Percentiles rank a stretch among this genome's conserved stretches.
Conservation (phyloP, 2,329 filamentous ascomycete genomes). For the Drechslerella stenobrocha region DNA sequence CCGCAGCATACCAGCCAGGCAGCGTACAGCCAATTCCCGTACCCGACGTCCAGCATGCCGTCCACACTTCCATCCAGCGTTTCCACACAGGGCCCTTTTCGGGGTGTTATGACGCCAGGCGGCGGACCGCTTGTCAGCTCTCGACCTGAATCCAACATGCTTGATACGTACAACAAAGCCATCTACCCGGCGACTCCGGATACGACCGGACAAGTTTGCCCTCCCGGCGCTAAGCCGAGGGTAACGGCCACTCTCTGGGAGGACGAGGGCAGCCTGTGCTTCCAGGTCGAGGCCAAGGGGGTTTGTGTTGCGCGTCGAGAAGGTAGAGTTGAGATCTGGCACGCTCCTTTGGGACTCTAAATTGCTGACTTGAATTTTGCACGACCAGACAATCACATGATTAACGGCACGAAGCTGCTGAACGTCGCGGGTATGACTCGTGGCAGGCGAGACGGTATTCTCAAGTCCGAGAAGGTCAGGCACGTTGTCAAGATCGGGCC, state of each 20-base stretch:
- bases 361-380: conserved; percentile 36
- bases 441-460: conserved; percentile 88
- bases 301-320: conserved; percentile 94
- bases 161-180: conserved; percentile 58
- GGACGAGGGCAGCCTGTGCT: conserved; percentile 95
- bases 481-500: conserved; percentile 98
- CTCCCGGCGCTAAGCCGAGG: conserved; percentile 90
- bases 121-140: conserved; percentile 45
- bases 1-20: conserved; percentile 45
- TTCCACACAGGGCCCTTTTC: conserved; percentile 40
- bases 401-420: conserved; percentile 94
- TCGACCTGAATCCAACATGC: conserved; percentile 51
- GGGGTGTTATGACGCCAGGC: conserved; percentile 47
- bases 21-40: conserved; percentile 39
- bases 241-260: conserved; percentile 98
- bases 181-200: conserved; percentile 63
- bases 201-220: conserved; percentile 86
- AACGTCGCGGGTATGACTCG: conserved; percentile 99
- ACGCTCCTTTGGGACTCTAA: conserved; percentile 18
- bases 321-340: conserved; percentile 62
- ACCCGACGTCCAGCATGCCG: conserved; percentile 43
- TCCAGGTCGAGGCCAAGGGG: conserved; percentile 93
- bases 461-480: conserved; percentile 95
- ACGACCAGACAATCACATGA: conserved; percentile 88
- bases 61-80: conserved; percentile 42